phyloP scores from a whole-genome alignment of 2,329 filamentous ascomycete species.

The Aspergillus novoparasiticus region DNA sequence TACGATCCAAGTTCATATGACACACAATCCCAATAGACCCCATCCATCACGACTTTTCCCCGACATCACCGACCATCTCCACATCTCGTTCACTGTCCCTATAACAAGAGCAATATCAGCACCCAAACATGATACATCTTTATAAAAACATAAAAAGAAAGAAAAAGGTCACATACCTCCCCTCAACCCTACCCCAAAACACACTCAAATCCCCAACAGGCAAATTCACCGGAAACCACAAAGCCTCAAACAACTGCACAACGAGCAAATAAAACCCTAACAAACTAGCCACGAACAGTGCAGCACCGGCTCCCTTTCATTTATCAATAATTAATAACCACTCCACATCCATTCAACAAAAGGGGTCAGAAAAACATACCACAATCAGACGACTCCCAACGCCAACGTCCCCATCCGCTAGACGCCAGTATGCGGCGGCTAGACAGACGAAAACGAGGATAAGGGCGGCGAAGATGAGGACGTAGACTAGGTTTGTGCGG shows the following conservation, averaged over 20 bases:
- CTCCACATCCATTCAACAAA: fast-evolving
- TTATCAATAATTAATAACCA: no score
- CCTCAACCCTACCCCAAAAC: conserved; percentile 13
- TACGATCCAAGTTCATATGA: no score
- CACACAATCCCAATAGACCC: no score
- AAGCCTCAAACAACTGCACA: conserved; percentile 55
- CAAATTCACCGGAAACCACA: conserved; percentile 57
- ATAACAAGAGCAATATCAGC: neutral
- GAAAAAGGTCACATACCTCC: neutral
- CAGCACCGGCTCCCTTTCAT: neutral
- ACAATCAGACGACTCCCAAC: neutral
- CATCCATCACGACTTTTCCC: neutral
- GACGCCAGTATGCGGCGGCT: conserved; percentile 62
- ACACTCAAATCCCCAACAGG: conserved; percentile 42
- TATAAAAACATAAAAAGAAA: neutral
- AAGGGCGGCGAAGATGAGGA: conserved; percentile 69
- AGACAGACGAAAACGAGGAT: conserved; percentile 61
- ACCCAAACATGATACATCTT: neutral
- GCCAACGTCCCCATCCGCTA: conserved; percentile 45
- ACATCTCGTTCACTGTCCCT: neutral
- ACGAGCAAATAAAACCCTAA: conserved; percentile 58
- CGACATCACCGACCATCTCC: neutral
- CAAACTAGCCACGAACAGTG: conserved; percentile 50
- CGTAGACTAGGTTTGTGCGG: conserved; percentile 71
- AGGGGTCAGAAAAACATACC: neutral